Evolutionary conservation across 495 filamentous ascomycete genomes (phyloP), one percentile per base, ranked within the genome.

Genomic region (Podospora pseudoanserina): DNA sequence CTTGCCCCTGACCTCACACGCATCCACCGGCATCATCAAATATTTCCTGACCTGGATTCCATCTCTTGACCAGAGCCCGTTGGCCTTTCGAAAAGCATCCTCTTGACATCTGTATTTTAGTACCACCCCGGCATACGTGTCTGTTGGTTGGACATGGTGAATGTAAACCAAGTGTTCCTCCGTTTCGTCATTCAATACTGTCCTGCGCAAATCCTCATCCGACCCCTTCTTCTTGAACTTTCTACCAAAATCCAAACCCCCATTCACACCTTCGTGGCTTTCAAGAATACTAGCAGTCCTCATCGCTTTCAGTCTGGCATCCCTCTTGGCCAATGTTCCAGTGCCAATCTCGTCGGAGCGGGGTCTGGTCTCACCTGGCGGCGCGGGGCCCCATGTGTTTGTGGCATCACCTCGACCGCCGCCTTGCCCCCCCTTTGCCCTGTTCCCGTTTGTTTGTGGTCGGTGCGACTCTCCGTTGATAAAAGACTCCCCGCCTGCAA

Each of bases 51-150:
- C 86, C 75, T 97, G 94, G 49, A 97, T 90, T 65, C 86, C 90
- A 75, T 97, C 96, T 67, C 92, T 92, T 7, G 92, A 91, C 95
- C 95, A 98, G 71, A 99, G 86, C 19, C 94, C 87, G 74, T 99
- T 99, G 28, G 92, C 91, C 75, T 92, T 93, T 27, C 90, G 81
- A 67, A 99, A 91, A 0, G 91, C 83, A 30, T 90, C 88, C 59
- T 91, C 84, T 67, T 89, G 86, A 72, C 93, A 97, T 70, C 90
- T 90, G 78, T 95, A 99, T 68, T 88, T 90, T 57, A 99, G 92
- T 28, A 92, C 90, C 20, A 99, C 89, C 2, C 95, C 94, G 1
- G 92, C 92, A 67, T 97, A 87, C 15, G 92, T 97, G 74, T 98
- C 96, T 34, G 84, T 84, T 4, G 89, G 83, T 67, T 87, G 86